Percentiles rank a stretch among this genome's conserved stretches.
These are phyloP conservation scores for Aspergillus candidus DNA, from an alignment of 2,329 filamentous ascomycete species.

Conservation along the genomic window DNA sequence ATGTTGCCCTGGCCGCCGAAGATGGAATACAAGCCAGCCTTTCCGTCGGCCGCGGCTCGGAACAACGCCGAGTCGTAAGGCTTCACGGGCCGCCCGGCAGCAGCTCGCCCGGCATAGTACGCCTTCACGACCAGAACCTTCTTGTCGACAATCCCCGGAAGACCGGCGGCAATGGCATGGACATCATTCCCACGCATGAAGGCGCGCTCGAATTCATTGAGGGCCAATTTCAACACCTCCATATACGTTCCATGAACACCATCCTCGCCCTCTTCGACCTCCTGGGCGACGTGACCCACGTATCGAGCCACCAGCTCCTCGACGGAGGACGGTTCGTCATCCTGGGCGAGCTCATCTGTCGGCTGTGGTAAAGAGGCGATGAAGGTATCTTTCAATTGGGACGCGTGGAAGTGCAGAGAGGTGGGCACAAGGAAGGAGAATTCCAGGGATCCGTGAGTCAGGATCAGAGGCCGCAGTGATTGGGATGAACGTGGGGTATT, in stretches of 20 bases:
- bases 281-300: slow-evolving; percentile 78
- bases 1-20: slow-evolving; percentile 98
- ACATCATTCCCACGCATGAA: slow-evolving; percentile 95
- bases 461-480: slow-evolving; percentile 82
- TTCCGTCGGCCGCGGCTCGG: slow-evolving; percentile 76
- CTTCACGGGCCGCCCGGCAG: slow-evolving; percentile 78
- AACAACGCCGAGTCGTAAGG: slow-evolving; percentile 90
- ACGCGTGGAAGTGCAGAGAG: slow-evolving; percentile 90
- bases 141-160: slow-evolving; percentile 89
- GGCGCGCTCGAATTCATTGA: slow-evolving; percentile 94
- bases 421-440: slow-evolving; percentile 94
- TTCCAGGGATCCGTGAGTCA: slow-evolving; percentile 91
- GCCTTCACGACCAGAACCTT: slow-evolving; percentile 82
- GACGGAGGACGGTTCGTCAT: slow-evolving; percentile 97
- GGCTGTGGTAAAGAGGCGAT: slow-evolving; percentile 75
- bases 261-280: slow-evolving; percentile 90
- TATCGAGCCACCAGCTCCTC: slow-evolving; percentile 89
- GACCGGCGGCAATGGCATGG: slow-evolving; percentile 75
- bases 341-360: slow-evolving; percentile 94
- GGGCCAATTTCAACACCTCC: slow-evolving; percentile 82
- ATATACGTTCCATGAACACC: slow-evolving; percentile 81
- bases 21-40: slow-evolving; percentile 83
- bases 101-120: slow-evolving; percentile 85
- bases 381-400: slow-evolving; percentile 89
- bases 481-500: slow-evolving; percentile 92